Evolutionary conservation across 1,284 basidiomycete genomes (phyloP), one percentile per base, ranked within the genome.

Genomic region (Hortiboletus rubellus): DNA sequence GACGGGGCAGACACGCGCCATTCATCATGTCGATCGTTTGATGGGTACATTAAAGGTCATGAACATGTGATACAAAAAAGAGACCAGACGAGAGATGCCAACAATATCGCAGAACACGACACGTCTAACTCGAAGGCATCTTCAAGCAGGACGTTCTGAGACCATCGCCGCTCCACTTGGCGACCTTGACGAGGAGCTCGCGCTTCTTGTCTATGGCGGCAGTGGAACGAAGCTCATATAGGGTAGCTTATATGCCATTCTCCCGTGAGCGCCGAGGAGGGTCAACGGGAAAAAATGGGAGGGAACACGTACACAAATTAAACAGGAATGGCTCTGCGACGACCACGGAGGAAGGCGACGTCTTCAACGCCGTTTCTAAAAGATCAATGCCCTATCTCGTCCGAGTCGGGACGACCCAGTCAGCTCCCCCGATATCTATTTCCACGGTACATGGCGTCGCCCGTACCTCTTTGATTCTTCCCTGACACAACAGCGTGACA

Each of bases 91-190:
- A 36, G 24, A 22, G 12, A 44, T 7, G 31, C 18, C 34, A n/a
- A 43, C 38, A 9, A 22, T 15, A 12, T 40, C 22, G 5, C 3
- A 37, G 10, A 7, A 9, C 4, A 12, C 7, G 36, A 27, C 27
- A 33, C 18, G 17, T 36, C 73, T 67, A 83, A 59, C 72, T 83
- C 17, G 84, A 77, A 31, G 89, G 85, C 80, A 92, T 83, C 74
- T 92, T 92, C 63, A 92, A 72, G 70, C 87, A 90, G n/a, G 83
- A 80, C n/a, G 85, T 83, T 62, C 81, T 83, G 61, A 92, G 70
- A 2, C 90, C 90, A 69, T 92, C 90, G 3, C 90, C 91, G 55
- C 87, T 87, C 89, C 88, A 92, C 67, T 87, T 86, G 11, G 89
- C 85, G 0, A 90, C 88, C 59, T 91, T 84, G 27, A 89, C 64